phyloP scores from a whole-genome alignment of 2,329 filamentous ascomycete species.

The Pseudogymnoascus destructans region DNA sequence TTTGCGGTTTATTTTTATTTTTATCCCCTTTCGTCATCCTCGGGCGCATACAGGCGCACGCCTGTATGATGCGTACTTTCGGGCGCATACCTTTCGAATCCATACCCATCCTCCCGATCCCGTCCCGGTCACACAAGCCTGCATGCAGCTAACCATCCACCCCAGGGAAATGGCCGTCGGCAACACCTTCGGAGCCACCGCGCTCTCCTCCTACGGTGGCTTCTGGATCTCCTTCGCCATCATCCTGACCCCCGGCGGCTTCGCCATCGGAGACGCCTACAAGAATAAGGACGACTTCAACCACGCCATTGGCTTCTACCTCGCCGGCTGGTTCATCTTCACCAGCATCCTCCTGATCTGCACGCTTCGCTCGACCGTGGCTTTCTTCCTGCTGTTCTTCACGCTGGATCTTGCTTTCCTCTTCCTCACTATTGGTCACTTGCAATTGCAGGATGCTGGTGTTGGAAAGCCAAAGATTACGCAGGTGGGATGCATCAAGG shows the following conservation, averaged over 20 bases:
- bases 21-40: neutral
- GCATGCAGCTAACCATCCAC: neutral
- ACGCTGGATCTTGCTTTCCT: conserved; percentile 45
- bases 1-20: neutral
- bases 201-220: conserved; percentile 48
- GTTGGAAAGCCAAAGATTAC: conserved; percentile 29
- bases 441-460: conserved; percentile 15
- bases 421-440: conserved; percentile 41
- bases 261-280: conserved; percentile 33
- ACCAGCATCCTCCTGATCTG: conserved; percentile 43
- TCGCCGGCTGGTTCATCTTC: conserved; percentile 52
- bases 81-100: neutral
- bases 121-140: neutral
- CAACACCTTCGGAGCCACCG: conserved; percentile 51
- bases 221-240: conserved; percentile 50
- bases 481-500: conserved; percentile 39
- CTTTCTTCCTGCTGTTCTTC: conserved; percentile 48
- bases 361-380: conserved; percentile 45
- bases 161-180: conserved; percentile 48
- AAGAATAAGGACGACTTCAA: conserved; percentile 29
- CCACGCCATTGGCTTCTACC: conserved; percentile 42
- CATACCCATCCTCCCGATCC: neutral
- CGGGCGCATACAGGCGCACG: neutral
- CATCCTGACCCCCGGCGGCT: conserved; percentile 43
- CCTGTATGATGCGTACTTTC: too few species aligned